These are phyloP conservation scores for Mycena vulgaris DNA, from an alignment of 768 basidiomycete genomes.

Conservation along the genomic window DNA sequence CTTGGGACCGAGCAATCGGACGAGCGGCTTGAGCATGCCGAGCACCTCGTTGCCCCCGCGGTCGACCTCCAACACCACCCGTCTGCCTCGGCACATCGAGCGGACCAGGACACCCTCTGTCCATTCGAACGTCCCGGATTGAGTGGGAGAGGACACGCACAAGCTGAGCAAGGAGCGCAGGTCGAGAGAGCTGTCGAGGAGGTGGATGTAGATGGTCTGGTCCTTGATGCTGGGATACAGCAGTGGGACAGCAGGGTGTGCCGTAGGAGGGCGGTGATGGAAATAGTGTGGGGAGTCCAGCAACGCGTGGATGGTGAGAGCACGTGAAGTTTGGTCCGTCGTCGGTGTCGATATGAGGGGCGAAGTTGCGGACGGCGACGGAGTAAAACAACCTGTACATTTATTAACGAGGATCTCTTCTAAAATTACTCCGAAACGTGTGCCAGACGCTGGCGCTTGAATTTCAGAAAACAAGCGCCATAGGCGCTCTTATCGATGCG, in stretches of 20 bases:
- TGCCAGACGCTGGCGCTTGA: no score
- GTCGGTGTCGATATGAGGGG: constrained; percentile 77
- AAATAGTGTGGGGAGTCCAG: constrained; percentile 83
- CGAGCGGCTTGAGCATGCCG: constrained; percentile 86
- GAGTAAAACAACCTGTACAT: no score
- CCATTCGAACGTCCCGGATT: constrained; percentile 95
- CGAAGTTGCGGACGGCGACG: no score
- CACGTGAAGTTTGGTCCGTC: constrained; percentile 69
- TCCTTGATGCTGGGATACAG: constrained; percentile 74
- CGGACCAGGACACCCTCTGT: constrained; percentile 94
- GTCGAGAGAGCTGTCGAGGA: constrained; percentile 96
- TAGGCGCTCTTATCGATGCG: no score
- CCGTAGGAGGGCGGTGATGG: constrained; percentile 92
- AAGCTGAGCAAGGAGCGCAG: constrained; percentile 94
- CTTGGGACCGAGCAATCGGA: constrained; percentile 77
- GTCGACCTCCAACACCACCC: constrained; percentile 90
- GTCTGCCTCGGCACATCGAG: constrained; percentile 81
- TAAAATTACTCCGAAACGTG: no score
- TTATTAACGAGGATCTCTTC: no score
- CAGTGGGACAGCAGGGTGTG: constrained; percentile 85
- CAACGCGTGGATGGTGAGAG: constrained; percentile 75
- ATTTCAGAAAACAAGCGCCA: no score
- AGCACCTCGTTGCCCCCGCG: constrained; percentile 91
- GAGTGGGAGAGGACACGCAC: constrained; percentile 88
- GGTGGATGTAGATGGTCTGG: constrained; percentile 88